phyloP scores from a whole-genome alignment of 176 grass and related monocot genomes.

The Oryza punctata region DNA sequence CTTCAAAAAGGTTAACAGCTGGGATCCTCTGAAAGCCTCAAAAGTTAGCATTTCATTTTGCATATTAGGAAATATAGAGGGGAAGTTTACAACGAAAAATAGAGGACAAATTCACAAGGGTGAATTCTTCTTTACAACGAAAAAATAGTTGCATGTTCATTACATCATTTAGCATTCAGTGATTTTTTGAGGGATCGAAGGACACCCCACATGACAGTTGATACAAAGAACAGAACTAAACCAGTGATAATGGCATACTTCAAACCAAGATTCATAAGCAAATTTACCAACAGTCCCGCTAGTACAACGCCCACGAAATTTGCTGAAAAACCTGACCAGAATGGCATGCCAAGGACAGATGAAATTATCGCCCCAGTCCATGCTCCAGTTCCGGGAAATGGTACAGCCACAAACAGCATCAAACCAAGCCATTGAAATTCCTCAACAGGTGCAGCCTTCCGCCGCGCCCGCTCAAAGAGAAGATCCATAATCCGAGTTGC shows the following conservation, averaged over 20 bases:
- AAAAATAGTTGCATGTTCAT: not conserved
- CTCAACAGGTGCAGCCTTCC: constrained; percentile 77
- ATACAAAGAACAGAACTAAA: constrained; percentile 65
- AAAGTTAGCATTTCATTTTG: not conserved
- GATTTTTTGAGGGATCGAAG: constrained; percentile 69
- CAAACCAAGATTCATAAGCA: constrained; percentile 81
- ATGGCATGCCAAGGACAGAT: constrained; percentile 77
- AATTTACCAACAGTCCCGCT: constrained; percentile 74
- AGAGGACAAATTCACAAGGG: too few species aligned
- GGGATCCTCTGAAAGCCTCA: not conserved
- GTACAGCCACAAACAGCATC: constrained; percentile 93
- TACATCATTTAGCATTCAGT: constrained; percentile 41
- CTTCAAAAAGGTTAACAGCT: not conserved
- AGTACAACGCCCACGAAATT: constrained; percentile 85
- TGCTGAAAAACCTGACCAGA: constrained; percentile 71
- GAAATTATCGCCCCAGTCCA: constrained; percentile 86
- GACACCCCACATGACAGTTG: constrained; percentile 81
- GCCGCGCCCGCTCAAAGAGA: constrained; percentile 78
- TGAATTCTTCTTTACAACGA: not conserved
- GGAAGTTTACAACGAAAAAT: not conserved
- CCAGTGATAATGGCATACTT: constrained; percentile 68
- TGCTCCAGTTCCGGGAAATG: constrained; percentile 87
- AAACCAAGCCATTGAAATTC: constrained; percentile 94
- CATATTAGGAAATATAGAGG: not conserved
- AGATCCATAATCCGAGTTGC: constrained; percentile 62